phyloP scores from a whole-genome alignment of 2,329 filamentous ascomycete genomes.

The Claviceps sp. region DNA sequence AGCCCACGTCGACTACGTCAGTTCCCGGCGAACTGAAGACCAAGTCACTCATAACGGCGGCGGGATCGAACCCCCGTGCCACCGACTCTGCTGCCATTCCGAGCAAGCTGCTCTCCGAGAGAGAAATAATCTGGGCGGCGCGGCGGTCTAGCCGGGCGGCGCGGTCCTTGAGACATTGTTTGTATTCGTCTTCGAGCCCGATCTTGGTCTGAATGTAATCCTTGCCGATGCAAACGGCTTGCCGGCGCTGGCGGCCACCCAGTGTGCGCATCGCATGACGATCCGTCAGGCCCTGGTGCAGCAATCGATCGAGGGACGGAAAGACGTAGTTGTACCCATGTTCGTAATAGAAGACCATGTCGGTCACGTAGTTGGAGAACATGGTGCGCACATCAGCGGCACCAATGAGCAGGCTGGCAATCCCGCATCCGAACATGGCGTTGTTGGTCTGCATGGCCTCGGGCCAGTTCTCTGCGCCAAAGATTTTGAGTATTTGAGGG shows the following conservation, averaged over 20 bases:
- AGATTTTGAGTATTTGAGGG: conserved; percentile 3
- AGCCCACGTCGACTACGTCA: conserved; percentile 11
- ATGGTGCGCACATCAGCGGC: conserved; percentile 9
- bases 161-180: background rate
- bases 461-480: conserved; percentile 9
- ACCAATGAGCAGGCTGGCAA: conserved; percentile 10
- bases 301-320: conserved; percentile 8
- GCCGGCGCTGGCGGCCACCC: conserved; percentile 8
- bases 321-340: conserved; percentile 12
- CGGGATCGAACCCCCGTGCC: conserved; percentile 10
- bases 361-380: conserved; percentile 13
- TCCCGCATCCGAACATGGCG: conserved; percentile 11
- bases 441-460: conserved; percentile 9
- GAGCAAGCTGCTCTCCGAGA: conserved; percentile 11
- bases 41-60: conserved; percentile 10
- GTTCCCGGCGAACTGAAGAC: conserved; percentile 11
- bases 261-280: conserved; percentile 7
- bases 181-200: conserved; percentile 5
- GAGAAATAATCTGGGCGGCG: conserved; percentile 7
- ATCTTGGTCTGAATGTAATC: conserved; percentile 11
- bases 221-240: conserved; percentile 8
- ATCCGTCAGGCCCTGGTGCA: conserved; percentile 8
- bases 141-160: conserved; percentile 7
- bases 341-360: conserved; percentile 13
- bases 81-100: conserved; percentile 10